phyloP scores from a whole-genome alignment of 768 basidiomycete species.

The Cyclocybe cylindracea region DNA sequence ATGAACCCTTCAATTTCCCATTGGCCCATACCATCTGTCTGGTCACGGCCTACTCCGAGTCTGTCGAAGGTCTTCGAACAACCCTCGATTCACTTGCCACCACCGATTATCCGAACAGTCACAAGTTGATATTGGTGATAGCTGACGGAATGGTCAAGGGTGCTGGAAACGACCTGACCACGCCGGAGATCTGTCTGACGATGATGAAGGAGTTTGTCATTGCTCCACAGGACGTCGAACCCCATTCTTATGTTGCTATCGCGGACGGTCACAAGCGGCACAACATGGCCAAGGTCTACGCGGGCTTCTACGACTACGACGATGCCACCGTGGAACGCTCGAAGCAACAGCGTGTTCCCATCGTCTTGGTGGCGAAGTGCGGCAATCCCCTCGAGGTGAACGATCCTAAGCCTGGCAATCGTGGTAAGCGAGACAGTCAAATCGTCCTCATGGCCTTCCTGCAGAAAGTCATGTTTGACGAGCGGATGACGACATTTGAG shows the following conservation, averaged over 20 bases:
- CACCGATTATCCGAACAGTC: constrained; percentile 97
- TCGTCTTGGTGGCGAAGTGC: constrained; percentile 93
- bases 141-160: constrained; percentile 99
- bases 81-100: constrained; percentile 98
- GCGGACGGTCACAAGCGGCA: constrained; percentile 99
- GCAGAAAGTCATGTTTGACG: constrained; percentile 99
- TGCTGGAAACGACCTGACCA: constrained; percentile 83
- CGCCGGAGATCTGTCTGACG: constrained; percentile 88
- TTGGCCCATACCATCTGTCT: constrained; percentile 92
- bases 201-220: constrained; percentile 98
- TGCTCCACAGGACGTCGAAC: constrained; percentile 78
- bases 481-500: constrained; percentile 99
- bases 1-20: constrained; percentile 95
- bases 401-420: constrained; percentile 95
- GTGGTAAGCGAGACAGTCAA: constrained; percentile 98
- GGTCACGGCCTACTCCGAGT: constrained; percentile 98
- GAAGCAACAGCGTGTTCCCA: constrained; percentile 96
- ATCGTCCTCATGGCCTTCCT: constrained; percentile 97
- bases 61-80: constrained; percentile 92
- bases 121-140: constrained; percentile 94
- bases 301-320: constrained; percentile 97
- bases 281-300: constrained; percentile 99
- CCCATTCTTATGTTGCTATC: constrained; percentile 96
- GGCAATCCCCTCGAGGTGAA: constrained; percentile 90
- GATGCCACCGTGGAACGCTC: constrained; percentile 83